Percentiles rank a stretch among this genome's conserved stretches.
Conservation (phyloP, 1,284 basidiomycete genomes). For the Malassezia sp. region DNA sequence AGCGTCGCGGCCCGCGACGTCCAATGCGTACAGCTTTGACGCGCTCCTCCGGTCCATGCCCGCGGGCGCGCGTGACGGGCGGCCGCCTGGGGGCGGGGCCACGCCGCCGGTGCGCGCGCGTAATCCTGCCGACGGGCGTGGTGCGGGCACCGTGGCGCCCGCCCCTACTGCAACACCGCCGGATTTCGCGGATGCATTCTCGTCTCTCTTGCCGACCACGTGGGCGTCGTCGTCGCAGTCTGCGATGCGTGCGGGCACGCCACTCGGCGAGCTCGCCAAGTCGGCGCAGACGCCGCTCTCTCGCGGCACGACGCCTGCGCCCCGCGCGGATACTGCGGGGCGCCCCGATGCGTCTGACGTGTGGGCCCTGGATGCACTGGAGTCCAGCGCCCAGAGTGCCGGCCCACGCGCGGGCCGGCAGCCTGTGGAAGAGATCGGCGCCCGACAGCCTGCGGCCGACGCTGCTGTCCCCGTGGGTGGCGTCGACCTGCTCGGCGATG, state of each 20-base stretch:
- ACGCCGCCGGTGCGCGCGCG: too few species aligned
- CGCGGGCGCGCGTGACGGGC: too few species aligned
- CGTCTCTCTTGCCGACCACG: constrained; percentile 25
- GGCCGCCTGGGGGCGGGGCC: too few species aligned
- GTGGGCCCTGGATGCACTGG: constrained; percentile 7
- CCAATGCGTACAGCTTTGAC: constrained; percentile 23
- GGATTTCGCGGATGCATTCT: constrained; percentile 29
- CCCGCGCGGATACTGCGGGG: not conserved
- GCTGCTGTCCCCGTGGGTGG: too few species aligned
- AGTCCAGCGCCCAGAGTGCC: not conserved
- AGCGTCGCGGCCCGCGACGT: constrained; percentile 10
- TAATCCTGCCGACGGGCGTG: not conserved
- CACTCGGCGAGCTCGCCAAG: too few species aligned
- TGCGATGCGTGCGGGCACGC: too few species aligned
- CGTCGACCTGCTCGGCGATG: constrained; percentile 3
- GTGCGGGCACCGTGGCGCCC: not conserved
- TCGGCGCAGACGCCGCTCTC: too few species aligned
- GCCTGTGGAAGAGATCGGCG: too few species aligned
- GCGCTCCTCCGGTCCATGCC: constrained; percentile 25
- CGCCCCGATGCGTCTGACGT: constrained; percentile 16
- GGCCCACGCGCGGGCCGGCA: too few species aligned
- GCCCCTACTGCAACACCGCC: not conserved
- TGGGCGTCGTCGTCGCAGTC: too few species aligned
- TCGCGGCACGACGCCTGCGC: not conserved
- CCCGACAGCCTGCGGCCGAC: too few species aligned